Base-by-base conservation (phyloP, 2,329 filamentous ascomycete genomes). In the Pestalotiopsis sp. region DNA sequence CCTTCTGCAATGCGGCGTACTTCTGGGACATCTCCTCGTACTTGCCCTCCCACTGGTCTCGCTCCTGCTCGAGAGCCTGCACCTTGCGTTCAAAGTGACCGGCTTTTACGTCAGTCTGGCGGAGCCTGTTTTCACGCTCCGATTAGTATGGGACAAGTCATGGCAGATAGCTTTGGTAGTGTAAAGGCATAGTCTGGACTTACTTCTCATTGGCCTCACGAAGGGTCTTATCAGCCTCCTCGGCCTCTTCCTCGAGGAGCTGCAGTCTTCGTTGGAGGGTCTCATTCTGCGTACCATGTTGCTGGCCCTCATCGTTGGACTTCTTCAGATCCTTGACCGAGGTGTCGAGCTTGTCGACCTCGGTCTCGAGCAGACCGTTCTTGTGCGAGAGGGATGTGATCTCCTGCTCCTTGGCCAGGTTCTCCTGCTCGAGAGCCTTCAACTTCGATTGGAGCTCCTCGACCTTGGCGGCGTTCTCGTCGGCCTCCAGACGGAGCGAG, bases 61-160 rank as follows among this genome's bases (percentile, higher is more conserved):
- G 92, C 81, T 95, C 90, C 79, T 90, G 87, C 86, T 99, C 96
- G 79, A 98, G 91, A 77, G 96, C 95, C 84, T 98, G 94, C 76
- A 98, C 96, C 88, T 98, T 98, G 85, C 96, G 96, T 87, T 99
- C 96, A 84, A 95, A 98, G 87, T 99, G 95, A 78, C 95, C 96
- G 79, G 95, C 95, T 89, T 98, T 98, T 85, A 98, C 94, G 82
- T 99, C 96, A 85, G 96, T 98, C 87, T 97, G 95, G 82, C 96
- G 95, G 80, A 98, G 93, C 86, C 96, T 99, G 76, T 73, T 68
- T 68, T 59, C 71, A 68, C 66, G 73, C 70, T 66, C 64, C 68
- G 38, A 69, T 59, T 66, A 69, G 64, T 27, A 66, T 49, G 65
- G 58, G 59, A 59, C 69, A 68, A 20, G 56, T 13, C 64, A 25